A percentile compares a stretch with the other conserved stretches of the same genome.
These are phyloP conservation scores for Fusarium longipes DNA, from an alignment of 2,329 filamentous ascomycete species.

Conservation along the genomic window DNA sequence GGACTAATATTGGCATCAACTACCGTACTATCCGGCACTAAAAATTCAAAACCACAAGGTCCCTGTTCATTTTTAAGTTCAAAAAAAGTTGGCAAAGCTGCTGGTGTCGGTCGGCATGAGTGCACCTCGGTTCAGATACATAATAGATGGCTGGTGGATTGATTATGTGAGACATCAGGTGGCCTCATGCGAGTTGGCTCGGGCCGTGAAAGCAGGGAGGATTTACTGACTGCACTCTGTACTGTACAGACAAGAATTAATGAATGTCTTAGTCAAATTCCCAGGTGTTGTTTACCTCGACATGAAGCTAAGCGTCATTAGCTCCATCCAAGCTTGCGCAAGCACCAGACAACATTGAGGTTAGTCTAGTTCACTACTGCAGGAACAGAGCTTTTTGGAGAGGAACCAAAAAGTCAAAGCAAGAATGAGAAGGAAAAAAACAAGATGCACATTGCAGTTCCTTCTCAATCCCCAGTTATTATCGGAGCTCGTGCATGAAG, in stretches of 20 bases:
- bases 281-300: constrained; percentile 1
- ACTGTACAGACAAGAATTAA: background rate
- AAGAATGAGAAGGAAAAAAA: constrained; percentile 10
- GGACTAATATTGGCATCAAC: constrained; percentile 32
- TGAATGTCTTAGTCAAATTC: background rate
- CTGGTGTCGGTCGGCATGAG: background rate
- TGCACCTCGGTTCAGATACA: background rate
- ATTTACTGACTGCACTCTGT: background rate
- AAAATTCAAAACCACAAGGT: background rate
- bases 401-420: background rate
- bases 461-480: constrained; percentile 26
- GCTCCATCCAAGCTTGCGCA: constrained; percentile 11
- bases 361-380: constrained; percentile 43
- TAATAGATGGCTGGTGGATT: background rate
- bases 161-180: constrained; percentile 2
- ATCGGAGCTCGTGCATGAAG: constrained; percentile 27
- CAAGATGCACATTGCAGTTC: constrained; percentile 26
- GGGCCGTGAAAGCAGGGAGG: background rate
- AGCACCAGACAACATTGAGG: constrained; percentile 28
- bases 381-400: constrained; percentile 37
- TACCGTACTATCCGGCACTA: constrained; percentile 36
- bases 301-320: constrained; percentile 7
- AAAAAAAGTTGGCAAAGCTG: background rate
- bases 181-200: constrained; percentile 1
- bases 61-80: constrained; percentile 2